Percentiles rank a stretch among this genome's conserved stretches.
These are phyloP conservation scores for Linum usitatissimum DNA, from an alignment of 345 rosid species.

Conservation along the genomic window DNA sequence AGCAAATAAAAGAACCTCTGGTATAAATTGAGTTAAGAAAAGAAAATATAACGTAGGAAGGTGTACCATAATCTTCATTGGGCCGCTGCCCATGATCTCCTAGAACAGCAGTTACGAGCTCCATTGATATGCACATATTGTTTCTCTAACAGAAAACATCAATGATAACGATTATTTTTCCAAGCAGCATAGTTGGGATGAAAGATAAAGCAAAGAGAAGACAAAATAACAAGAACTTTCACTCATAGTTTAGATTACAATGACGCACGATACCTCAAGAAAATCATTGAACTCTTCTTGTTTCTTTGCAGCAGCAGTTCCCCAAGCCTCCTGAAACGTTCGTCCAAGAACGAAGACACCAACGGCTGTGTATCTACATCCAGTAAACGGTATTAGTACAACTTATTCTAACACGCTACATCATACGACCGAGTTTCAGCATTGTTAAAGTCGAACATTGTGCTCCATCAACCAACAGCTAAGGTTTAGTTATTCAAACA, in stretches of 20 bases:
- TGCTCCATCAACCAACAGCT: not conserved
- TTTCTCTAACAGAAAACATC: slow-evolving; percentile 40
- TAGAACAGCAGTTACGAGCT: slow-evolving; percentile 91
- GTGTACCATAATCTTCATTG: slow-evolving; percentile 65
- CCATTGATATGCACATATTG: slow-evolving; percentile 89
- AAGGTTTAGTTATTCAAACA: not conserved
- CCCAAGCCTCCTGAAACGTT: slow-evolving; percentile 87
- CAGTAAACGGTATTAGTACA: slow-evolving; percentile 1
- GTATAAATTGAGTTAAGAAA: slow-evolving; percentile 4
- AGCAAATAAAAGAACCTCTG: too few species aligned
- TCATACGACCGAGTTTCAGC: not conserved
- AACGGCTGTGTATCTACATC: slow-evolving; percentile 80
- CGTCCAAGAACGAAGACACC: slow-evolving; percentile 95
- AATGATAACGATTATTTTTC: not conserved
- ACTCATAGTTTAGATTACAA: not conserved
- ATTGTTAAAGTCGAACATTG: too few species aligned
- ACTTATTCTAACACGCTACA: not conserved
- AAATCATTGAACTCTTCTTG: slow-evolving; percentile 71
- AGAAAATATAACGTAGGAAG: not conserved
- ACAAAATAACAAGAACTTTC: not conserved
- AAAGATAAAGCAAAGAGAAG: not conserved
- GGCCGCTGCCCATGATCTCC: slow-evolving; percentile 99
- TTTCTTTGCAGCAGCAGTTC: slow-evolving; percentile 50
- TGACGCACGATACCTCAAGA: slow-evolving; percentile 54
- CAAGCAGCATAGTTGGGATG: too few species aligned